Conservation (phyloP, 805 yeast species). For the Saccharomyces eubayanus region DNA sequence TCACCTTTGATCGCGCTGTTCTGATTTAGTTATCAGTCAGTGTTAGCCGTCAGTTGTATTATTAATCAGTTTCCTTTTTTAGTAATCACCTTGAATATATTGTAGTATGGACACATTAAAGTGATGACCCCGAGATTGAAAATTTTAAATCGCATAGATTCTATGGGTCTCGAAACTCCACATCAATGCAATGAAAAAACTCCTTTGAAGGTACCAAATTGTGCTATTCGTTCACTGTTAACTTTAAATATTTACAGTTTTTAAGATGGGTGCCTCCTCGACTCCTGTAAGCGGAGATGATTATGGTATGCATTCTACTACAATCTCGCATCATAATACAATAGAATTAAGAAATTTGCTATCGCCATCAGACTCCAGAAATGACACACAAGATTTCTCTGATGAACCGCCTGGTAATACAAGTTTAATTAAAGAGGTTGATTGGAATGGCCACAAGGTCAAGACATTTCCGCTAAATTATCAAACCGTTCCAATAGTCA, state of each 20-base stretch:
- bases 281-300: background rate
- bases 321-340: background rate
- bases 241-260: background rate
- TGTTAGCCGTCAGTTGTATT: background rate
- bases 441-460: slow-evolving; percentile 22
- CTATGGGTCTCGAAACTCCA: background rate
- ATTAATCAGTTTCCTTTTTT: background rate
- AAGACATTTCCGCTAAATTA: slow-evolving; percentile 25
- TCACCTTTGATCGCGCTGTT: background rate
- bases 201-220: background rate
- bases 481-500: slow-evolving; percentile 20
- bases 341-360: background rate
- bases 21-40: background rate
- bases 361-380: background rate
- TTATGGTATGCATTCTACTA: background rate
- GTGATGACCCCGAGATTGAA: background rate
- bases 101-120: background rate
- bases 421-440: slow-evolving; percentile 8
- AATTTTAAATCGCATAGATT: background rate
- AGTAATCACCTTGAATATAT: background rate
- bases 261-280: background rate
- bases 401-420: background rate
- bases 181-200: background rate
- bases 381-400: background rate
- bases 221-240: background rate